phyloP scores from a whole-genome alignment of 768 basidiomycete genomes.

The Mycena haematopus region DNA sequence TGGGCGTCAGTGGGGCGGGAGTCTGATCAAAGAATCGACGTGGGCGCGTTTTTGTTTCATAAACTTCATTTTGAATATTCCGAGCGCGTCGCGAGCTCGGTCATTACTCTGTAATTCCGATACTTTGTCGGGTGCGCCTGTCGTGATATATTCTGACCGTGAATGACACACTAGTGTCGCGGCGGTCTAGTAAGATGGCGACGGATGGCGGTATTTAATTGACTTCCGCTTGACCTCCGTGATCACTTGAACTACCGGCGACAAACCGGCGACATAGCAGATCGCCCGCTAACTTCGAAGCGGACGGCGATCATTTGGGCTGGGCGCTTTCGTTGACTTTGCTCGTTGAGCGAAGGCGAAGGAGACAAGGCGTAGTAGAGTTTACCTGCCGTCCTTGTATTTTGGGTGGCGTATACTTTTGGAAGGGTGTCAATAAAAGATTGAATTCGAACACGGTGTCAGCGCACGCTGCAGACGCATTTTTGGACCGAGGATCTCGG shows the following conservation, averaged over 20 bases:
- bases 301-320: conserved; percentile 2
- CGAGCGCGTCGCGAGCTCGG: neutral
- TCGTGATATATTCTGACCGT: neutral
- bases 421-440: neutral
- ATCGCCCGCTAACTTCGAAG: neutral
- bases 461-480: conserved; percentile 6
- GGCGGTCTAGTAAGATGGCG: neutral
- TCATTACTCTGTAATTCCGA: conserved; percentile 1
- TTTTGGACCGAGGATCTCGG: conserved; percentile 13
- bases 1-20: neutral
- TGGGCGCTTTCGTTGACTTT: neutral
- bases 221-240: neutral
- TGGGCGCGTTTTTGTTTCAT: no score
- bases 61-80: neutral
- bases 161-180: neutral
- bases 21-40: neutral
- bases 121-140: neutral
- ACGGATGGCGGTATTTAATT: neutral
- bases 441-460: neutral
- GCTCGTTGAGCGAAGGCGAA: neutral
- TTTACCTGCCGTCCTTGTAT: neutral
- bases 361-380: no score
- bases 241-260: neutral
- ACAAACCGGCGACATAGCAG: neutral
- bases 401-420: neutral